A percentile compares a stretch with the other conserved stretches of the same genome.
These are phyloP conservation scores for Lasiosphaeriaceae sp. DNA, from an alignment of 495 filamentous ascomycete genomes.

Conservation along the genomic window DNA sequence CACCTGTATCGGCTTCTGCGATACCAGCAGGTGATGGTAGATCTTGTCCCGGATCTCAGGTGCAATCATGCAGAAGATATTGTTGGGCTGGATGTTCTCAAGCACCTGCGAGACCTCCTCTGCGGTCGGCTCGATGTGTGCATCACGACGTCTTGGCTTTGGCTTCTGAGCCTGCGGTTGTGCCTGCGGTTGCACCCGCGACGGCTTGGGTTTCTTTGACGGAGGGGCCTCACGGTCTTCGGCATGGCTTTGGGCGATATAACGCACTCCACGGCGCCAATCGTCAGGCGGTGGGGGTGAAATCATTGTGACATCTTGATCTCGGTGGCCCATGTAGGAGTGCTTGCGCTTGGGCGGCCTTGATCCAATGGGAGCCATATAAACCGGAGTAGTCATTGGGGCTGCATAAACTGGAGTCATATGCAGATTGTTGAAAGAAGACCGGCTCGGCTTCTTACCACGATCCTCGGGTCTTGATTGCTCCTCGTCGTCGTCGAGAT, in stretches of 20 bases:
- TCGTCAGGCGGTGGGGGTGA: not conserved
- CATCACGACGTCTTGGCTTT: not conserved
- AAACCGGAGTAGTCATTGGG: not conserved
- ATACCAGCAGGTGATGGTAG: conserved; percentile 30
- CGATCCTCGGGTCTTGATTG: not conserved
- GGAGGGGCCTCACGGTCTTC: not conserved
- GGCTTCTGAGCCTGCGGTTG: not conserved
- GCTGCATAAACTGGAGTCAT: not conserved
- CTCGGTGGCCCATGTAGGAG: not conserved
- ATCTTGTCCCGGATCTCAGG: conserved; percentile 35
- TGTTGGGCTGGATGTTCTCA: not conserved
- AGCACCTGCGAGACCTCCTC: not conserved
- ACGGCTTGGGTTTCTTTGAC: not conserved
- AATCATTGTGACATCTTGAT: not conserved
- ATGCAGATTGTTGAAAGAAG: not conserved
- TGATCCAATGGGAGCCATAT: not conserved
- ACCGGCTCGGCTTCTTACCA: not conserved
- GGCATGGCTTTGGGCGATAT: not conserved
- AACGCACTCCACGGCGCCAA: not conserved
- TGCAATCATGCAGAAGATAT: conserved; percentile 22
- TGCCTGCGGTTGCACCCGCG: not conserved
- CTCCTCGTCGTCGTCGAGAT: not conserved
- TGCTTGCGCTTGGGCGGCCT: not conserved
- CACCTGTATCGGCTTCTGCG: conserved; percentile 30
- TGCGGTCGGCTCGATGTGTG: not conserved